Evolutionary conservation across 805 yeast species (phyloP).

Genomic region (Vanderwaltozyma yarrowii): DNA sequence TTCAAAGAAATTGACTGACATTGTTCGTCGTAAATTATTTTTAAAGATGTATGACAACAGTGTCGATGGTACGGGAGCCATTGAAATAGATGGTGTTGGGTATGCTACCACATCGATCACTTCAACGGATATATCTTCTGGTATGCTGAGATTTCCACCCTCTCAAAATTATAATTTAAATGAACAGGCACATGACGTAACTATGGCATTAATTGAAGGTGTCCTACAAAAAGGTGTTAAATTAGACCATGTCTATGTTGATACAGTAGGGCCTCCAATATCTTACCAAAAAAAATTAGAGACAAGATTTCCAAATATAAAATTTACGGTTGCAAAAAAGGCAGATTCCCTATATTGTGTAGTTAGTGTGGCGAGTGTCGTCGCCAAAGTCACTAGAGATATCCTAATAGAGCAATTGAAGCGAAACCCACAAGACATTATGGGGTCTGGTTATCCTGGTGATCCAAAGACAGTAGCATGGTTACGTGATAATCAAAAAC

Average conservation of each 20-base stretch:
- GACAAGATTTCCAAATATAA: constrained; percentile 54
- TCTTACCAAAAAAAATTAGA: constrained; percentile 70
- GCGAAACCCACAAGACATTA: constrained; percentile 28
- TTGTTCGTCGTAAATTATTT: constrained; percentile 53
- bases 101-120: constrained; percentile 83
- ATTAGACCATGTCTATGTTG: constrained; percentile 69
- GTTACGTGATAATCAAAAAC: constrained; percentile 54
- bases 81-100: constrained; percentile 52
- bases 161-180: constrained; percentile 54
- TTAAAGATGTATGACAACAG: constrained; percentile 39
- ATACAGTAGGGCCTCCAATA: constrained; percentile 94
- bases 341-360: constrained; percentile 90
- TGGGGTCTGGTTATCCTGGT: constrained; percentile 91
- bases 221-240: constrained; percentile 54
- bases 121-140: constrained; percentile 76
- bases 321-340: constrained; percentile 80
- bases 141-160: constrained; percentile 66
- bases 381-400: constrained; percentile 95
- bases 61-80: constrained; percentile 25
- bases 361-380: constrained; percentile 89
- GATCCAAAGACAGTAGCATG: constrained; percentile 82
- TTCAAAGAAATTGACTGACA: constrained; percentile 76
- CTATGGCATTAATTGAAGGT: constrained; percentile 65
- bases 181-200: constrained; percentile 94
- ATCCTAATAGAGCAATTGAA: constrained; percentile 27